A percentile compares a stretch with the other conserved stretches of the same genome.
phyloP scores from a whole-genome alignment of 2,329 filamentous ascomycete species.

The Diplodia mutila region DNA sequence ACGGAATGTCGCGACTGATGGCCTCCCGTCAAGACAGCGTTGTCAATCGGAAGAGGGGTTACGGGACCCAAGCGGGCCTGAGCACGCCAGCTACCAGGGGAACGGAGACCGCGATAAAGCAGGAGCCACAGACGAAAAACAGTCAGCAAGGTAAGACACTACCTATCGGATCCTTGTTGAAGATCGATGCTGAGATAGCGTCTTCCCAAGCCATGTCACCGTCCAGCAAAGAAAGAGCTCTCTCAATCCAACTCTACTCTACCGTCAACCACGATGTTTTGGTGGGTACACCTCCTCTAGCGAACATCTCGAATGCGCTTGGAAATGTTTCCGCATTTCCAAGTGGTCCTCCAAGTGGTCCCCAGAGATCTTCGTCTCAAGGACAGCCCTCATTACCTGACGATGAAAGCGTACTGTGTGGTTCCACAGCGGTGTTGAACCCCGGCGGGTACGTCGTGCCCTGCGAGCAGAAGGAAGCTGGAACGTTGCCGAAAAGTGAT shows the following conservation, averaged over 20 bases:
- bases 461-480: not conserved
- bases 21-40: slow-evolving; percentile 48
- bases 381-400: not conserved
- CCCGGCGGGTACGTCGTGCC: not conserved
- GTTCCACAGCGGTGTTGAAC: not conserved
- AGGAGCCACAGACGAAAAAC: not conserved
- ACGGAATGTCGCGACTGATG: slow-evolving; percentile 47
- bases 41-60: slow-evolving; percentile 37
- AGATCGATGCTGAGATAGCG: not conserved
- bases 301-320: not conserved
- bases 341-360: not conserved
- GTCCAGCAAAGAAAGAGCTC: slow-evolving; percentile 35
- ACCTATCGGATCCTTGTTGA: not conserved
- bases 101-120: slow-evolving; percentile 32
- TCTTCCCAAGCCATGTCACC: slow-evolving; percentile 27
- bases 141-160: not conserved
- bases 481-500: not conserved
- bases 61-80: not conserved
- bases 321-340: slow-evolving; percentile 5
- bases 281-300: slow-evolving; percentile 15
- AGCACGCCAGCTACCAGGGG: not conserved
- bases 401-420: not conserved
- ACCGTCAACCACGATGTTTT: not conserved
- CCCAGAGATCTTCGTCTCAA: not conserved
- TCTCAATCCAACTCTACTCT: slow-evolving; percentile 30